Base-by-base conservation (phyloP, 495 filamentous ascomycete species). In the Penicillium turbatum region DNA sequence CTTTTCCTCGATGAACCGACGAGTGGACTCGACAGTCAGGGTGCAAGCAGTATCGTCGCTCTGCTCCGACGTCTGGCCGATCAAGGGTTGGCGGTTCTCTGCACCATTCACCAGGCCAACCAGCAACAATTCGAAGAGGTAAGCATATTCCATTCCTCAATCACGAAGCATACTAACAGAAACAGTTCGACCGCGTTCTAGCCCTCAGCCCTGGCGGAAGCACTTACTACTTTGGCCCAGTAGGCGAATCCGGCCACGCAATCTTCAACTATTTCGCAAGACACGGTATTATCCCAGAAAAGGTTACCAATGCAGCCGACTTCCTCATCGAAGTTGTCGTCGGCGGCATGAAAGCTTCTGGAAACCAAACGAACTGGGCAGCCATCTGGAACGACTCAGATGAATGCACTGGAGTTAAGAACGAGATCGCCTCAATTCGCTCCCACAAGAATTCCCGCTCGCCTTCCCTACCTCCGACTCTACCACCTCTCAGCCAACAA, bases 311-410 rank as follows among this genome's bases (percentile, higher is more conserved):
- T 64, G 85, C 89, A 5, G 90, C 90, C 2, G 90, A 95, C 61
- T 92, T 82, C 68, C 89, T 95, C 76, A 82, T 96, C n/a, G 90
- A 96, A 53, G 84, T 86, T 1, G 87, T 93, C 16, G 90, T 90
- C 27, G 86, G 86, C 31, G 87, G 88, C 36, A 81, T 81, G 56
- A 74, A 82, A 26, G 73, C 83, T 4, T 78, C 87, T 24, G 82
- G 83, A 13, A 79, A 84, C 59, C 72, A 78, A 16, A 81, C 76
- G 45, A 72, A 92, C 65, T 95, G 89, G 90, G 82, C 77, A 13
- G 85, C 87, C 43, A 79, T 95, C 46, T 95, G 86, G 86, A 73
- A 65, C n/a, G 79, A 84, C 17, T 88, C 83, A 3, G 76, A 80
- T n/a, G 88, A 93, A 62, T 78, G 86, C 19, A 78, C 80, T 13